Conservation (phyloP, 345 rosid genomes). For the Dimocarpus longan region DNA sequence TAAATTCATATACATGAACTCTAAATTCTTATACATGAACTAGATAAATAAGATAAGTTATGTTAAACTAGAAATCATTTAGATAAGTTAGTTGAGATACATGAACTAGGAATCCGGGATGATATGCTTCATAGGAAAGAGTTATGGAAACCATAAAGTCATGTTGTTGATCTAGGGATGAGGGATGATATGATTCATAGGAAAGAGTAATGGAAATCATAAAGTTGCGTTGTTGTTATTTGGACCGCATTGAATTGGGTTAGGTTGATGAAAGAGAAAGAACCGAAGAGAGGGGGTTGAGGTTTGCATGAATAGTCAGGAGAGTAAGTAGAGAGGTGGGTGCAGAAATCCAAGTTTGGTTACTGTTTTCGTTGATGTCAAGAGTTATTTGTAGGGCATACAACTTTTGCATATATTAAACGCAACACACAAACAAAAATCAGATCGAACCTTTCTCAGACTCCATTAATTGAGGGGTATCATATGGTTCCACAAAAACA, state of each 20-base stretch:
- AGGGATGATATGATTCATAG: too few relatives aligned
- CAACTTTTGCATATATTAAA: background rate
- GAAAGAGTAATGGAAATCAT: background rate
- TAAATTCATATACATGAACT: too few relatives aligned
- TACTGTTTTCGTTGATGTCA: background rate
- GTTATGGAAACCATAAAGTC: too few relatives aligned
- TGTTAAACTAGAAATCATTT: too few relatives aligned
- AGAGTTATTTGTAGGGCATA: background rate
- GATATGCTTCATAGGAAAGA: too few relatives aligned
- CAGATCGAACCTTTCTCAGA: background rate
- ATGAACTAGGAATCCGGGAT: too few relatives aligned
- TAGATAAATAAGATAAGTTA: too few relatives aligned
- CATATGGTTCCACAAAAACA: background rate
- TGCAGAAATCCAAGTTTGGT: conserved; percentile 9
- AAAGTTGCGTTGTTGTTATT: background rate
- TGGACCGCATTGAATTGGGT: conserved; percentile 24
- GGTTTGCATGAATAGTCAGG: background rate
- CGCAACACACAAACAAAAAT: background rate
- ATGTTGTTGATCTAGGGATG: too few relatives aligned
- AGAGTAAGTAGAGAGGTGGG: background rate
- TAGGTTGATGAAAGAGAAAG: conserved; percentile 9
- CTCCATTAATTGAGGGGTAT: conserved; percentile 1
- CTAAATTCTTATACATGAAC: too few relatives aligned
- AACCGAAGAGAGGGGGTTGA: too few relatives aligned
- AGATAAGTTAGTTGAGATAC: too few relatives aligned